Percentiles rank a stretch among this genome's conserved stretches.
Evolutionary conservation across 768 basidiomycete species (phyloP).

Genomic region (Xerocomus brunneocitrinus): DNA sequence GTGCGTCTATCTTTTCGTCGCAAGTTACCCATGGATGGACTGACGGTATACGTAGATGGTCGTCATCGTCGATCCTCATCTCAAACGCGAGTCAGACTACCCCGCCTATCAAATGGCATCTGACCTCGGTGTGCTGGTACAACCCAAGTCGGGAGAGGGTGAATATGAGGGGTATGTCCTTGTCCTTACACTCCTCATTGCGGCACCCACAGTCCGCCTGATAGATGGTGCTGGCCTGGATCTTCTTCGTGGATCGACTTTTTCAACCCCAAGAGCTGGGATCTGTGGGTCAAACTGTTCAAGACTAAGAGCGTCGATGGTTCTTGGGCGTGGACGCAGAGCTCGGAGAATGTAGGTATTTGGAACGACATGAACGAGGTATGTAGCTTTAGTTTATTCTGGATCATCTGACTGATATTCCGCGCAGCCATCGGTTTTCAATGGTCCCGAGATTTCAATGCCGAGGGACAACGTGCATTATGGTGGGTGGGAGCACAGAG

Average conservation of each 20-base stretch:
- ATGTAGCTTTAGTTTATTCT: conserved; percentile 7
- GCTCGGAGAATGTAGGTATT: conserved; percentile 81
- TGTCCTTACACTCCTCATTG: neutral
- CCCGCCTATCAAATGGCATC: conserved; percentile 83
- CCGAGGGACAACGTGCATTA: conserved; percentile 75
- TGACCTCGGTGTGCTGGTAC: conserved; percentile 78
- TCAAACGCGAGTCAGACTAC: conserved; percentile 78
- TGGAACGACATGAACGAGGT: conserved; percentile 99
- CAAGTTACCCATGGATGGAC: neutral
- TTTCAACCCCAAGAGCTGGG: conserved; percentile 87
- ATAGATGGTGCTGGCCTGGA: conserved; percentile 92
- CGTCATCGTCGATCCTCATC: conserved; percentile 93
- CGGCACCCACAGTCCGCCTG: neutral
- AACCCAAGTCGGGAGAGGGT: conserved; percentile 69
- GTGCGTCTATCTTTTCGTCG: conserved; percentile 34
- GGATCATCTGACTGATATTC: conserved; percentile 3
- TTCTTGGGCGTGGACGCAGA: conserved; percentile 72
- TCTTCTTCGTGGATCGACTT: conserved; percentile 96
- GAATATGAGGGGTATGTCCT: conserved; percentile 76
- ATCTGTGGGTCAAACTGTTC: conserved; percentile 88
- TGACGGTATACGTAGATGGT: conserved; percentile 67
- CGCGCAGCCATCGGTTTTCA: conserved; percentile 91
- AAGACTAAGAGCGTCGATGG: conserved; percentile 50
- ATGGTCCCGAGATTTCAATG: conserved; percentile 93
- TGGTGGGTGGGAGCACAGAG: conserved; percentile 97